A percentile compares a stretch with the other conserved stretches of the same genome.
These are phyloP conservation scores for Paramyrothecium roridum DNA, from an alignment of 2,329 filamentous ascomycete species.

Conservation along the genomic window DNA sequence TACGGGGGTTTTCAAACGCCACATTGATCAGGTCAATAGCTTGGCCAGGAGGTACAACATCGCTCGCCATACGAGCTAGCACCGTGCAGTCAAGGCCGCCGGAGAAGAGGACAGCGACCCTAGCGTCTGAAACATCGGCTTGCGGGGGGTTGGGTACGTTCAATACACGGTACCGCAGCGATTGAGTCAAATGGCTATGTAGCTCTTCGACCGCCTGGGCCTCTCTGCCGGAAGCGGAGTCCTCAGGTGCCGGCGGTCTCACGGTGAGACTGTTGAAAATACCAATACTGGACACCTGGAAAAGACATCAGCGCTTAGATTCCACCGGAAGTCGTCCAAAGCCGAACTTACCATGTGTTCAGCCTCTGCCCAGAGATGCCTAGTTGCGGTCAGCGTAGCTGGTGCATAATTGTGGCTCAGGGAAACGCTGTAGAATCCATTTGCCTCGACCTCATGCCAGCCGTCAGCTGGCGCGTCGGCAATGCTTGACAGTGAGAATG, in stretches of 20 bases:
- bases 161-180: slow-evolving; percentile 61
- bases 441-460: slow-evolving; percentile 81
- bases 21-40: slow-evolving; percentile 89
- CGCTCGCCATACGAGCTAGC: slow-evolving; percentile 75
- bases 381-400: slow-evolving; percentile 10
- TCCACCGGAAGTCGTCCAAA: background rate
- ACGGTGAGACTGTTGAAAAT: slow-evolving; percentile 45
- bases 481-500: slow-evolving; percentile 68
- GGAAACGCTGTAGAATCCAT: slow-evolving; percentile 72
- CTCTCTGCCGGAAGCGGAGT: slow-evolving; percentile 1
- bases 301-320: slow-evolving; percentile 37
- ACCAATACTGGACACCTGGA: slow-evolving; percentile 53
- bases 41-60: slow-evolving; percentile 66
- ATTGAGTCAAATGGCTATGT: slow-evolving; percentile 52
- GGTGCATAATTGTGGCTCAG: slow-evolving; percentile 29
- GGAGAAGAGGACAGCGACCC: slow-evolving; percentile 83
- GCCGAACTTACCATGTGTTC: slow-evolving; percentile 41
- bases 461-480: slow-evolving; percentile 47
- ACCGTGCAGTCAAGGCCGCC: slow-evolving; percentile 92
- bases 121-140: slow-evolving; percentile 35
- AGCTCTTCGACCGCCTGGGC: slow-evolving; percentile 53
- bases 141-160: slow-evolving; percentile 59
- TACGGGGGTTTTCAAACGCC: slow-evolving; percentile 89
- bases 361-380: slow-evolving; percentile 28
- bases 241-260: slow-evolving; percentile 19